Evolutionary conservation across 169 alveolate genomes (phyloP).

Genomic region (Plasmodium yoelii): DNA sequence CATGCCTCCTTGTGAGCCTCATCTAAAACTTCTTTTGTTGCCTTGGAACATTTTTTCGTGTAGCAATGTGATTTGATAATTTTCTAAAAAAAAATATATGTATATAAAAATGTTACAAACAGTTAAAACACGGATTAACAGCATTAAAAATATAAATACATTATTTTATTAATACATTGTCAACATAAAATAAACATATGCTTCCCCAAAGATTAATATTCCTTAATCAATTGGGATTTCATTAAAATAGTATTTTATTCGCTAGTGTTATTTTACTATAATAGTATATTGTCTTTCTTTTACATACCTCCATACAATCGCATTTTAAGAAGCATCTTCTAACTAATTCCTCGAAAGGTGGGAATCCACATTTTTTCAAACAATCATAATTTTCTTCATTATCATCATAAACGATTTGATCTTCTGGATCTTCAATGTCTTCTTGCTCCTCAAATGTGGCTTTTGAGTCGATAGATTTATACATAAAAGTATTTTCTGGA

Average conservation of each 20-base stretch:
- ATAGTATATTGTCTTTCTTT: not conserved
- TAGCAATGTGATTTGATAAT: conserved; percentile 59
- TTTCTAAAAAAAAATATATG: conserved; percentile 44
- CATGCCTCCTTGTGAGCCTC: conserved; percentile 76
- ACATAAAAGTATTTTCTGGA: conserved; percentile 78
- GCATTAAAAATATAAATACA: not conserved
- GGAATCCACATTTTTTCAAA: conserved; percentile 82
- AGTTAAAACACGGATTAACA: not conserved
- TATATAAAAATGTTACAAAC: not conserved
- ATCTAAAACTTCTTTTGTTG: conserved; percentile 66
- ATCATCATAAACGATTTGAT: conserved; percentile 81
- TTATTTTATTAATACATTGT: not conserved
- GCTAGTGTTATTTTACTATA: not conserved
- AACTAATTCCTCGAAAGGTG: conserved; percentile 80
- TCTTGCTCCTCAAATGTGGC: conserved; percentile 78
- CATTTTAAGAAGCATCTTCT: conserved; percentile 83
- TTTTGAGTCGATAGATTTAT: conserved; percentile 80
- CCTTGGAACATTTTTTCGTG: conserved; percentile 64
- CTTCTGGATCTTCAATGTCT: conserved; percentile 80
- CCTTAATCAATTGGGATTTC: too few relatives aligned
- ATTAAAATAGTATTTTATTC: not conserved
- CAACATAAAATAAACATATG: too few relatives aligned
- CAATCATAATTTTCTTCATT: conserved; percentile 84
- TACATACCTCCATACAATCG: conserved; percentile 84
- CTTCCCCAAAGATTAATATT: too few relatives aligned